phyloP scores from a whole-genome alignment of 495 filamentous ascomycete species.

The Tuber umbilicatum region DNA sequence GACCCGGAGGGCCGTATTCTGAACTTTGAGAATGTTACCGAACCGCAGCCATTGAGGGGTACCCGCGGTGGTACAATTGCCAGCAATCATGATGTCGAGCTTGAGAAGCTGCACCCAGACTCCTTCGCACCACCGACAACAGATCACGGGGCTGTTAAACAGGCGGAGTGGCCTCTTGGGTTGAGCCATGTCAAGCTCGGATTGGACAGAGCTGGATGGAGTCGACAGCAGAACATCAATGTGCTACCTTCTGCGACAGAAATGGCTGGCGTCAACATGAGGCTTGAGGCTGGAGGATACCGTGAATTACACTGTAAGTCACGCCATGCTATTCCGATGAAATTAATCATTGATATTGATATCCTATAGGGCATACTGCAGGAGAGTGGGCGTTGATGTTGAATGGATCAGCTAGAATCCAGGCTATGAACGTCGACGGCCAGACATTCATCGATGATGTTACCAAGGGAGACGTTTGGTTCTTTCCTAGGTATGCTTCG shows the following conservation, averaged over 20 bases:
- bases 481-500: conserved; percentile 48
- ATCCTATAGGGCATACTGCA: conserved; percentile 52
- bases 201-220: conserved; percentile 57
- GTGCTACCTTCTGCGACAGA: conserved; percentile 58
- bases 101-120: conserved; percentile 61
- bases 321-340: neutral
- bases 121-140: conserved; percentile 60
- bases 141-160: conserved; percentile 56
- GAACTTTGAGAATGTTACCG: conserved; percentile 55
- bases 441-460: conserved; percentile 62
- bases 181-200: conserved; percentile 59
- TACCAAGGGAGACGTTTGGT: conserved; percentile 63
- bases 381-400: conserved; percentile 61
- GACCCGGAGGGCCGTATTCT: conserved; percentile 56
- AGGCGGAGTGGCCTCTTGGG: conserved; percentile 67
- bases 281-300: conserved; percentile 59
- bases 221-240: conserved; percentile 58
- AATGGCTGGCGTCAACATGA: conserved; percentile 76
- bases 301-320: conserved; percentile 60
- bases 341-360: conserved; percentile 4
- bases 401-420: conserved; percentile 58
- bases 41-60: conserved; percentile 66
- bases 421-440: conserved; percentile 57
- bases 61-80: conserved; percentile 49
- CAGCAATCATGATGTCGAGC: conserved; percentile 45